Conservation (phyloP, 169 alveolate genomes). For the Plasmodium inui region DNA sequence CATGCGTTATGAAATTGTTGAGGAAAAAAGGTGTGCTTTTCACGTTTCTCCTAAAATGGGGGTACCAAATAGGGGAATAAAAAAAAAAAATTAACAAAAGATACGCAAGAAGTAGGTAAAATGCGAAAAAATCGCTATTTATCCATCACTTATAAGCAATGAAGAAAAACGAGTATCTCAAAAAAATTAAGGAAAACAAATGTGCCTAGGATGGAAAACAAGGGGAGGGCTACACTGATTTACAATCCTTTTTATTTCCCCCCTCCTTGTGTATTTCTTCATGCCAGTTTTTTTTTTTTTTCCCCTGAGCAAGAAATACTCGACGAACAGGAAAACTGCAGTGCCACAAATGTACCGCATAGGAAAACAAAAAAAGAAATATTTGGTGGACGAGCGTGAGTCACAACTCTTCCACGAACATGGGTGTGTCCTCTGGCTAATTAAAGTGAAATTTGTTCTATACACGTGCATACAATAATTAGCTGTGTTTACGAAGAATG, state of each 20-base stretch:
- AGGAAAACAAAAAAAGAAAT: not conserved
- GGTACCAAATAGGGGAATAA: not conserved
- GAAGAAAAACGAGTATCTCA: not conserved
- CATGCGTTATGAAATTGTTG: not conserved
- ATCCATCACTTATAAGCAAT: not conserved
- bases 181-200: not conserved
- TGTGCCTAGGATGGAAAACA: not conserved
- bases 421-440: not conserved
- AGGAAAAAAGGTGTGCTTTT: not conserved
- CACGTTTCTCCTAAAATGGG: not conserved
- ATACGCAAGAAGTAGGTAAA: not conserved
- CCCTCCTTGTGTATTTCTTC: not conserved
- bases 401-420: not conserved
- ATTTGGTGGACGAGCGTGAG: not conserved
- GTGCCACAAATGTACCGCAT: not conserved
- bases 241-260: not conserved
- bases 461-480: not conserved
- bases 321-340: not conserved
- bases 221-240: not conserved
- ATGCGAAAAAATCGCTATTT: not conserved
- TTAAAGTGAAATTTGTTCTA: not conserved
- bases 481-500: not conserved
- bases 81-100: slow-evolving; percentile 1
- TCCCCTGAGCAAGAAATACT: not conserved
- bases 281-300: not conserved